Percentiles rank a stretch among this genome's conserved stretches.
Conservation (phyloP, 1,284 basidiomycete genomes). For the Ustilago trichophora region DNA sequence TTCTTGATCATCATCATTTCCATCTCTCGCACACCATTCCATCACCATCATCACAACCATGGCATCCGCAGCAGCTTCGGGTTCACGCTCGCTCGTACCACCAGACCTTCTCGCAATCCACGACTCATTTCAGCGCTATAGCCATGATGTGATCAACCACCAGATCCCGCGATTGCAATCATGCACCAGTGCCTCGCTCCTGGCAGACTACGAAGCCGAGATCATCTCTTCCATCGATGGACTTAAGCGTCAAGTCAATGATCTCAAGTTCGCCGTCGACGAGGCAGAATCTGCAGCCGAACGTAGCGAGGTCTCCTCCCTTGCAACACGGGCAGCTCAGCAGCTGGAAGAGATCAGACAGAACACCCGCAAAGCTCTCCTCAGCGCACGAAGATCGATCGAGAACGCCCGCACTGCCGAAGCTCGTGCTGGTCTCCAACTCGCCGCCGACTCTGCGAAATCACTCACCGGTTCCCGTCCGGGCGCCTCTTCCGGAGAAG, state of each 20-base stretch:
- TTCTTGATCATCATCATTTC: background rate
- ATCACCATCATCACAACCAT: background rate
- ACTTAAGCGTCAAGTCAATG: slow-evolving; percentile 38
- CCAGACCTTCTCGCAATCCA: slow-evolving; percentile 30
- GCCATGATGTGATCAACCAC: slow-evolving; percentile 39
- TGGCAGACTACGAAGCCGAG: slow-evolving; percentile 47
- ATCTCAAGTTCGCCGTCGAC: slow-evolving; percentile 48
- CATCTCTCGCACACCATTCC: background rate
- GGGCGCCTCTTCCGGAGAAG: slow-evolving; percentile 43
- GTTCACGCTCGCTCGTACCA: slow-evolving; percentile 20
- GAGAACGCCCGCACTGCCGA: slow-evolving; percentile 22
- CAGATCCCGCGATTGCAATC: slow-evolving; percentile 41
- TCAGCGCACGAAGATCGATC: slow-evolving; percentile 31
- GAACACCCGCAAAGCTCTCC: slow-evolving; percentile 22
- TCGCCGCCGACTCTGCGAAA: slow-evolving; percentile 47
- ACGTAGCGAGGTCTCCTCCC: slow-evolving; percentile 17
- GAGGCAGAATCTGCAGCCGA: slow-evolving; percentile 43
- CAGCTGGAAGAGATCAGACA: slow-evolving; percentile 38
- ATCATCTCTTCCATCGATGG: slow-evolving; percentile 44
- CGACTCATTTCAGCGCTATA: slow-evolving; percentile 35
- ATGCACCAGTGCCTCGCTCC: slow-evolving; percentile 24
- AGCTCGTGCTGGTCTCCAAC: slow-evolving; percentile 25
- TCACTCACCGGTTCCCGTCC: slow-evolving; percentile 28
- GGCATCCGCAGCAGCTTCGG: slow-evolving; percentile 11
- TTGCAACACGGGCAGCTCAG: slow-evolving; percentile 6